Percentiles rank a stretch among this genome's conserved stretches.
phyloP scores from a whole-genome alignment of 2,329 filamentous ascomycete species.

The Colletotrichum sp. region DNA sequence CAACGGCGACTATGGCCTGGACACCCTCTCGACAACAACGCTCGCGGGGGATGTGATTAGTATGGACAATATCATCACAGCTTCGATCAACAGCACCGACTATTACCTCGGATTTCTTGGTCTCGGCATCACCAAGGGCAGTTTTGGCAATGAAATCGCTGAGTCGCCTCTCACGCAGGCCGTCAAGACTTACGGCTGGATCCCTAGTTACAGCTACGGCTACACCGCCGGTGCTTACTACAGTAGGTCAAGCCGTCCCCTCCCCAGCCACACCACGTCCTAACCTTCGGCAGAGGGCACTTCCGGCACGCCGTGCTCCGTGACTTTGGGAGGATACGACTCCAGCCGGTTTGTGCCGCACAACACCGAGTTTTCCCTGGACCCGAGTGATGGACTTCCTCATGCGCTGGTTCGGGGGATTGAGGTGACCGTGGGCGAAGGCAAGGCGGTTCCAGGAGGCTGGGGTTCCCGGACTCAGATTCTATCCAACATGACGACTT shows the following conservation, averaged over 20 bases:
- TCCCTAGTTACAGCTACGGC: slow-evolving; percentile 76
- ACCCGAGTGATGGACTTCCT: slow-evolving; percentile 59
- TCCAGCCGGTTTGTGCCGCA: slow-evolving; percentile 65
- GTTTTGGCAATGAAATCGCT: slow-evolving; percentile 54
- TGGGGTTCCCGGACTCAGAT: slow-evolving; percentile 44
- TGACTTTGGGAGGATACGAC: slow-evolving; percentile 77
- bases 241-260: slow-evolving; percentile 47
- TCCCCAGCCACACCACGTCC: slow-evolving; percentile 31
- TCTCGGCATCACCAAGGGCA: slow-evolving; percentile 59
- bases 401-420: slow-evolving; percentile 66
- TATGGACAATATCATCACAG: slow-evolving; percentile 52
- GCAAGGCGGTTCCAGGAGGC: slow-evolving; percentile 33
- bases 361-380: slow-evolving; percentile 62
- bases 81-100: slow-evolving; percentile 59
- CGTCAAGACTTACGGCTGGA: slow-evolving; percentile 62
- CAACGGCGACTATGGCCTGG: slow-evolving; percentile 70
- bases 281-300: slow-evolving; percentile 34
- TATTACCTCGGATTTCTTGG: slow-evolving; percentile 62
- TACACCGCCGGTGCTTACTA: slow-evolving; percentile 81
- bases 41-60: slow-evolving; percentile 40
- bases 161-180: slow-evolving; percentile 60
- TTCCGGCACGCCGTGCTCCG: slow-evolving; percentile 53
- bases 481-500: slow-evolving; percentile 51
- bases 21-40: slow-evolving; percentile 48
- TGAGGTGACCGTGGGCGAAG: slow-evolving; percentile 39